phyloP scores from a whole-genome alignment of 164 flowering plant species.

The Tinospora cordifolia region DNA sequence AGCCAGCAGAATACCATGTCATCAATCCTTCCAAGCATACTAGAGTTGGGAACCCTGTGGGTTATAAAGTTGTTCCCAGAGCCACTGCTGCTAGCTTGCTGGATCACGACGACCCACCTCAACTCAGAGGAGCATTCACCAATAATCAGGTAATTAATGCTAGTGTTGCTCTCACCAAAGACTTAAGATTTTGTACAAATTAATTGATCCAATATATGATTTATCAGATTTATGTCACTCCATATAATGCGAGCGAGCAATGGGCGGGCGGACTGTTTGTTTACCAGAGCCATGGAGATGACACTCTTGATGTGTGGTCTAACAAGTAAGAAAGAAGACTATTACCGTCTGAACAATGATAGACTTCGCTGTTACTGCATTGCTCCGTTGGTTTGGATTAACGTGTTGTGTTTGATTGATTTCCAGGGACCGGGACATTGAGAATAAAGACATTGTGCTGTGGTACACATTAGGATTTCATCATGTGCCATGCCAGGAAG shows the following conservation, averaged over 20 bases:
- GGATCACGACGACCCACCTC: slow-evolving; percentile 70
- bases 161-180: no score
- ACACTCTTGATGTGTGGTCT: slow-evolving; percentile 85
- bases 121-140: slow-evolving; percentile 66
- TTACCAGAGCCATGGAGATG: slow-evolving; percentile 79
- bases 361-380: neutral
- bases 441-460: slow-evolving; percentile 70
- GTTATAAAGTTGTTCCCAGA: slow-evolving; percentile 75
- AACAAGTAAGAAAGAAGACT: slow-evolving; percentile 37
- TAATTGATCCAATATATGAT: neutral
- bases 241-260: slow-evolving; percentile 61
- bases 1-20: slow-evolving; percentile 73
- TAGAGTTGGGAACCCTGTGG: slow-evolving; percentile 69
- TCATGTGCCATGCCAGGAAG: slow-evolving; percentile 83
- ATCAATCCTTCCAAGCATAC: slow-evolving; percentile 57
- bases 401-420: neutral
- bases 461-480: slow-evolving; percentile 92
- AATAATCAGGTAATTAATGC: slow-evolving; percentile 52
- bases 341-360: neutral
- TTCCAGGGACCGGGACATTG: slow-evolving; percentile 52
- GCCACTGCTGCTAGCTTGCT: slow-evolving; percentile 78
- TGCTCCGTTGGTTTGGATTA: neutral
- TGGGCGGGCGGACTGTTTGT: slow-evolving; percentile 87
- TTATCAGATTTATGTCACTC: slow-evolving; percentile 72
- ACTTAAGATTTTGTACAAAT: no score